These are phyloP conservation scores for Russula abietina DNA, from an alignment of 768 basidiomycete species.

Conservation along the genomic window DNA sequence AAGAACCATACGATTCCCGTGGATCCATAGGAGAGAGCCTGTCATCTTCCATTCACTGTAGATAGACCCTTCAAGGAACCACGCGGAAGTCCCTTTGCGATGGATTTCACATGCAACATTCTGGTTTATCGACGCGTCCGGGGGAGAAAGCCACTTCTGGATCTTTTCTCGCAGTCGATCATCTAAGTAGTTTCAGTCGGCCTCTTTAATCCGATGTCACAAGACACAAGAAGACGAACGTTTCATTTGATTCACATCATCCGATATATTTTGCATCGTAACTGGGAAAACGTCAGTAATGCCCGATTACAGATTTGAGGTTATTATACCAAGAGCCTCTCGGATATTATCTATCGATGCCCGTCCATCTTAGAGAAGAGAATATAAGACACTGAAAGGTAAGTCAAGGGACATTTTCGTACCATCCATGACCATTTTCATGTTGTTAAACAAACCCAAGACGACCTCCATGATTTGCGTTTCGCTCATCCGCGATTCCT, in stretches of 20 bases:
- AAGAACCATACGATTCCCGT: constrained; percentile 5
- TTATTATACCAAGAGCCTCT: not conserved
- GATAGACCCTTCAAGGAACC: constrained; percentile 1
- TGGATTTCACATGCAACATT: not conserved
- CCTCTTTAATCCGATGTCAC: not conserved
- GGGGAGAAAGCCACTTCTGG: not conserved
- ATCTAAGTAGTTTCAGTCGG: not conserved
- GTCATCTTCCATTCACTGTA: not conserved
- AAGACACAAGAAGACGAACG: not conserved
- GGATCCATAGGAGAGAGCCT: not conserved
- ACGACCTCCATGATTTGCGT: constrained; percentile 1
- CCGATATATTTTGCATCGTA: not conserved
- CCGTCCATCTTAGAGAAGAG: not conserved
- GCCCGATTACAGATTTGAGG: not conserved
- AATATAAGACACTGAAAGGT: not conserved
- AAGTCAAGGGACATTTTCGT: not conserved
- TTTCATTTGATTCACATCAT: not conserved
- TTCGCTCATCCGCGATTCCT: not conserved
- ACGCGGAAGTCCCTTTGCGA: not conserved
- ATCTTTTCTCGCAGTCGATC: not conserved
- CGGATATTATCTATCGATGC: not conserved
- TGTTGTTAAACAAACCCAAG: constrained; percentile 2
- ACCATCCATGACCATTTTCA: constrained; percentile 3
- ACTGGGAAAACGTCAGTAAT: not conserved
- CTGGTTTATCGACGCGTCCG: not conserved